phyloP scores from a whole-genome alignment of 805 yeast genomes.

The Wickerhamiella allomyrinae region DNA sequence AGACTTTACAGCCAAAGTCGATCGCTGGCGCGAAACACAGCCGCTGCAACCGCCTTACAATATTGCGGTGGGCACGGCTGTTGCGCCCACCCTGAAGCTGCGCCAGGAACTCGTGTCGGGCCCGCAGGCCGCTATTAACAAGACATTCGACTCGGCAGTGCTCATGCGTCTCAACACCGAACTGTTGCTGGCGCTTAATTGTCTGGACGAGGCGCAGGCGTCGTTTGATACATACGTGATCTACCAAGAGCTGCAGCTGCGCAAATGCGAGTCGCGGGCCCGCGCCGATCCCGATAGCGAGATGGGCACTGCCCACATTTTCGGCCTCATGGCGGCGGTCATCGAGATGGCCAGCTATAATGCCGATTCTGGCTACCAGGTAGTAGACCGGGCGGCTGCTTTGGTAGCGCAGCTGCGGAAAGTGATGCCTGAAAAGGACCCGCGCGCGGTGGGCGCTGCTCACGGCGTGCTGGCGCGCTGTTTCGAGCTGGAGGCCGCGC shows the following conservation, averaged over 20 bases:
- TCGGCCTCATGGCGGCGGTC: constrained; percentile 10
- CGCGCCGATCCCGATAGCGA: constrained; percentile 14
- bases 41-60: constrained; percentile 1
- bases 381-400: neutral
- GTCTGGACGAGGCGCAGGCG: constrained; percentile 22
- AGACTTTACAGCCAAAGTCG: constrained; percentile 4
- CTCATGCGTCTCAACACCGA: constrained; percentile 22
- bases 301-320: constrained; percentile 13
- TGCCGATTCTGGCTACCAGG: constrained; percentile 7
- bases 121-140: constrained; percentile 2
- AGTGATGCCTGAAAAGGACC: constrained; percentile 12
- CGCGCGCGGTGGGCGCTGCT: constrained; percentile 3
- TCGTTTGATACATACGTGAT: constrained; percentile 22
- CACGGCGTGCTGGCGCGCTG: constrained; percentile 11
- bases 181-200: constrained; percentile 18
- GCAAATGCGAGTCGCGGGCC: constrained; percentile 18
- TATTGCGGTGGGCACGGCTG: neutral
- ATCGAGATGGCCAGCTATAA: constrained; percentile 10
- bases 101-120: constrained; percentile 2
- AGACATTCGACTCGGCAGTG: constrained; percentile 25
- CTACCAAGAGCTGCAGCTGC: constrained; percentile 19
- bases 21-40: constrained; percentile 7
- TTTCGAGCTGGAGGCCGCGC: constrained; percentile 4
- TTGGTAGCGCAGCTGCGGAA: constrained; percentile 4
- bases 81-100: constrained; percentile 2